These are phyloP conservation scores for Tuber borchii DNA, from an alignment of 495 filamentous ascomycete species.

Conservation along the genomic window DNA sequence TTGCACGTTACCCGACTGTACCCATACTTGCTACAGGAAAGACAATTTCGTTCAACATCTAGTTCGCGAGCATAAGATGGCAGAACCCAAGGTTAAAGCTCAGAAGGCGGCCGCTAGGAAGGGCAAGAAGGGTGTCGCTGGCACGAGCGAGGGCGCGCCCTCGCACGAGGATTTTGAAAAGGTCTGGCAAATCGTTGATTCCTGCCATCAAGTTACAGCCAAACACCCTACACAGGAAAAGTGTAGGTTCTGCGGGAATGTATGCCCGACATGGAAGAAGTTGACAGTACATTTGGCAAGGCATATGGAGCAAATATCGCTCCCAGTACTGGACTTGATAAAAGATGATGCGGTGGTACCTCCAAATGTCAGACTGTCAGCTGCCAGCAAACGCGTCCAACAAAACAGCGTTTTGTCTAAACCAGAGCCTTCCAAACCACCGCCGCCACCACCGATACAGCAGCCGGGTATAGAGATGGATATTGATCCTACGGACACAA, in stretches of 20 bases:
- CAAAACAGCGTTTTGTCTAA: neutral
- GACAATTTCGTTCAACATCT: conserved; percentile 96
- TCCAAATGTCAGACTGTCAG: conserved; percentile 15
- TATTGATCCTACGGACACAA: conserved; percentile 16
- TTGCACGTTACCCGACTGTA: conserved; percentile 73
- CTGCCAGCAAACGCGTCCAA: conserved; percentile 8
- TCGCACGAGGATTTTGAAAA: conserved; percentile 51
- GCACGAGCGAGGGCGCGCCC: conserved; percentile 48
- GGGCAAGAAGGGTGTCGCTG: conserved; percentile 53
- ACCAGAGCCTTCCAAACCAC: neutral
- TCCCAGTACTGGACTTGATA: conserved; percentile 77
- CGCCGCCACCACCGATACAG: neutral
- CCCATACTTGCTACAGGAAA: conserved; percentile 78
- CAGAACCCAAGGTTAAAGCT: conserved; percentile 62
- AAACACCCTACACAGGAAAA: conserved; percentile 67
- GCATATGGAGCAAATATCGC: conserved; percentile 90
- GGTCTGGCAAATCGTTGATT: conserved; percentile 71
- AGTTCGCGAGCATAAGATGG: conserved; percentile 84
- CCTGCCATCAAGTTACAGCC: conserved; percentile 64
- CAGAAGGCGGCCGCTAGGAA: conserved; percentile 43
- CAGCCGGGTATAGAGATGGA: conserved; percentile 25
- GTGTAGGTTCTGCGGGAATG: conserved; percentile 83
- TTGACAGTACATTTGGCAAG: conserved; percentile 89
- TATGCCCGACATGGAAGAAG: conserved; percentile 85
- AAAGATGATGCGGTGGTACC: conserved; percentile 42